These are phyloP conservation scores for Entelexis sorbosivorans DNA, from an alignment of 1,139 yeast genomes.

Conservation along the genomic window DNA sequence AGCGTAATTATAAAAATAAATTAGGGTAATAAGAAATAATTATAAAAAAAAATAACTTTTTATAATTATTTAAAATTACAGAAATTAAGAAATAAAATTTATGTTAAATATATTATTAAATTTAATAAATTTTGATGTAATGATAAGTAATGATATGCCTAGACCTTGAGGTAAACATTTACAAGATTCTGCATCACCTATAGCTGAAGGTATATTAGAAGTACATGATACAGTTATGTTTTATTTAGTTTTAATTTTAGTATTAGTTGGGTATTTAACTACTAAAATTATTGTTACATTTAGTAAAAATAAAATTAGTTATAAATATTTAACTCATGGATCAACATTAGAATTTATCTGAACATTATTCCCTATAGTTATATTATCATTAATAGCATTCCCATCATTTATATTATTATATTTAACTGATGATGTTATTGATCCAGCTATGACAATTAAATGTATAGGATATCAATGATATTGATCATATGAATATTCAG, in stretches of 20 bases:
- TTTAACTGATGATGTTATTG: constrained; percentile 1
- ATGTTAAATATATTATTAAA: background rate
- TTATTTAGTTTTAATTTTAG: background rate
- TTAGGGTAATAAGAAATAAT: background rate
- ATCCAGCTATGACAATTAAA: background rate
- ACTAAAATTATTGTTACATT: background rate
- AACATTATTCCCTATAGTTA: background rate
- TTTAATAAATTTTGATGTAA: background rate
- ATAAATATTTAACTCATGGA: background rate
- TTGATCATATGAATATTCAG: constrained; percentile 1
- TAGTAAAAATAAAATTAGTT: background rate
- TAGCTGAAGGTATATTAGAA: background rate
- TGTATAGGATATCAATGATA: background rate
- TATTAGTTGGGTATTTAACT: background rate
- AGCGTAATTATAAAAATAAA: background rate
- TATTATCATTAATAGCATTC: background rate
- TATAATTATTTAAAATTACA: too few species aligned
- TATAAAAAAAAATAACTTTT: background rate
- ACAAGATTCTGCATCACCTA: background rate
- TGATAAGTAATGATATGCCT: background rate
- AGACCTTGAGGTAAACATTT: background rate
- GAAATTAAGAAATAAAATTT: background rate
- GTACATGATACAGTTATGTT: background rate
- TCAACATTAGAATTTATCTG: background rate
- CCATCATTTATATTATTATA: background rate